Percentiles rank a stretch among this genome's conserved stretches.
Conservation (phyloP, 495 filamentous ascomycete genomes). For the Xylaria venustula region DNA sequence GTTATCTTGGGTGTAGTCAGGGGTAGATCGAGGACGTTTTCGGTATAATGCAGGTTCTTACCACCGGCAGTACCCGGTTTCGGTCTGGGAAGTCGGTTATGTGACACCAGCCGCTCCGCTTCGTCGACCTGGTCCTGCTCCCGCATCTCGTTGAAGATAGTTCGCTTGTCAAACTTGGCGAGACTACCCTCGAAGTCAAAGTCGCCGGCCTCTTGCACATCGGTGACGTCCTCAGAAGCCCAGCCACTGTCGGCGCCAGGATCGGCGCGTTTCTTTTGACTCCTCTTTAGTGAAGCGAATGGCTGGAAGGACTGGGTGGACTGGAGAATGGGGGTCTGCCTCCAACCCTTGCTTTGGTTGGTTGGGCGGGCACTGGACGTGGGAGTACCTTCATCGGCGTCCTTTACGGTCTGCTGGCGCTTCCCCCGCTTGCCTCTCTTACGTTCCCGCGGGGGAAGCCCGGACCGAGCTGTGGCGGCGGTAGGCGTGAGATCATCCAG, state of each 20-base stretch:
- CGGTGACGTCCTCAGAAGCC: constrained; percentile 94
- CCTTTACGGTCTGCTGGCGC: constrained; percentile 26
- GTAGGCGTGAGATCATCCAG: constrained; percentile 8
- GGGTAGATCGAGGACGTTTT: constrained; percentile 79
- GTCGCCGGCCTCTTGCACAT: constrained; percentile 92
- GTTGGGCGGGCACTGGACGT: constrained; percentile 16
- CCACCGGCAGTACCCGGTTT: constrained; percentile 78
- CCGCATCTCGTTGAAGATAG: constrained; percentile 83
- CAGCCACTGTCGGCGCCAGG: constrained; percentile 75
- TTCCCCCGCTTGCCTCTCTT: constrained; percentile 32
- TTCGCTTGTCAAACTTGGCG: constrained; percentile 90
- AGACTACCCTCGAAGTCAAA: constrained; percentile 89
- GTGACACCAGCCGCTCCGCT: constrained; percentile 81
- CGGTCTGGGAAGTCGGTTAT: constrained; percentile 70
- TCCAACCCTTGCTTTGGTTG: constrained; percentile 68
- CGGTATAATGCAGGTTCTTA: constrained; percentile 87
- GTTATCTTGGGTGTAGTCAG: constrained; percentile 37
- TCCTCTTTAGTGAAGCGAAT: constrained; percentile 56
- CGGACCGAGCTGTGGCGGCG: constrained; percentile 4
- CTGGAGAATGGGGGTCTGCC: constrained; percentile 77
- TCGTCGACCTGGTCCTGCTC: constrained; percentile 85
- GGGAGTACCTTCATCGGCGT: constrained; percentile 13
- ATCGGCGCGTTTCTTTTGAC: constrained; percentile 48
- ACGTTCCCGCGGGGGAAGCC: constrained; percentile 23
- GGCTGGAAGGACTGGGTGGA: constrained; percentile 56